Conservation (phyloP, 345 rosid species). For the Fremontodendron californicum region DNA sequence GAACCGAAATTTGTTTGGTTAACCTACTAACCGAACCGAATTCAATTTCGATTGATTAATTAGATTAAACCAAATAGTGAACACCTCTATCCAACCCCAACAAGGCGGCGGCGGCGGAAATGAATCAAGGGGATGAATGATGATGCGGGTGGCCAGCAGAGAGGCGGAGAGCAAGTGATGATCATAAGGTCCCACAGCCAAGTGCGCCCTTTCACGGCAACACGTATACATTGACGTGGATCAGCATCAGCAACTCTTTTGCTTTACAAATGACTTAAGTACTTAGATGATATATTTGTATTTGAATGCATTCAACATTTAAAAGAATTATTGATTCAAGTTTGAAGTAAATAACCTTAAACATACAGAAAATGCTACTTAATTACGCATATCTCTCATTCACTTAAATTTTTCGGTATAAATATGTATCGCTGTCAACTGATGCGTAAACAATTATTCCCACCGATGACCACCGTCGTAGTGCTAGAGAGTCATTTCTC, state of each 20-base stretch:
- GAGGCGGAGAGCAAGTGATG: neutral
- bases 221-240: conserved; percentile 24
- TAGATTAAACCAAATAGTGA: too few species aligned
- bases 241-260: conserved; percentile 16
- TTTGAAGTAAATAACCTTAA: too few species aligned
- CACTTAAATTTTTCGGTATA: too few species aligned
- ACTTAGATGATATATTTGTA: too few species aligned
- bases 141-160: neutral
- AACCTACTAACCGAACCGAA: too few species aligned
- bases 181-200: conserved; percentile 2
- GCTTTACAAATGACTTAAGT: neutral
- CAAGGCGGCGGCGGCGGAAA: neutral
- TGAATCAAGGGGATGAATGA: neutral
- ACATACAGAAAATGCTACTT: too few species aligned
- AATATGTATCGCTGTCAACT: too few species aligned
- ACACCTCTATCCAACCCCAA: too few species aligned
- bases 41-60: too few species aligned
- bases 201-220: conserved; percentile 29
- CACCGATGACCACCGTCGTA: neutral
- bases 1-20: too few species aligned
- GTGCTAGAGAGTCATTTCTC: neutral
- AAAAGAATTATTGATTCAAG: too few species aligned
- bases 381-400: too few species aligned
- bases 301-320: neutral
- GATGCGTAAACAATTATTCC: neutral